Evolutionary conservation across 2,329 filamentous ascomycete genomes (phyloP), one percentile per base, ranked within the genome.

Genomic region (Nannizzia gypsea): DNA sequence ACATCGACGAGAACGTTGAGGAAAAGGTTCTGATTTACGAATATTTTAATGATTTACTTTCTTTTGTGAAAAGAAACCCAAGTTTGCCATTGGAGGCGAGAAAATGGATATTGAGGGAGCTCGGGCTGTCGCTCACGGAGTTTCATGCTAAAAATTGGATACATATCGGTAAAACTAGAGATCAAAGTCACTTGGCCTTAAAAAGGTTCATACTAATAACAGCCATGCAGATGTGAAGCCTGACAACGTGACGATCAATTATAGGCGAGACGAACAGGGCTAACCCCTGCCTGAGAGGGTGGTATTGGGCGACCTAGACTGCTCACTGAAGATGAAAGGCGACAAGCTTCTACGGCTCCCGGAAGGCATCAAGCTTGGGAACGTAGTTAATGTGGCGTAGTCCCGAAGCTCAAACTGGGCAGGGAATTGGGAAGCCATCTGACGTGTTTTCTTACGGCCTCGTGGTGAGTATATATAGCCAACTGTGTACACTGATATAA

Each of bases 351-450:
- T 20, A 17, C 57, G 40, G 17, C 40, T 58, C 2, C 40, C 42
- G n/a, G 57, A 58, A 11, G 57, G 57, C 40, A 58, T 58, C 40
- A 58, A 50, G 48, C 20, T 58, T 34, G 57, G 57, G 17, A 58
- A 50, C 42, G 57, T 54, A n/a, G n/a, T n/a, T n/a, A 46, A 59
- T 59, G 57, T 59, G 57, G 57, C 57, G 57, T 42, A 36, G 57
- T 15, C 57, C 40, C 5, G 44, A 59, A 59, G 57, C 57, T 20
- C 44, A 59, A 26, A 59, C 57, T 9, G 42, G 57, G 26, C 57
- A 58, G 42, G 57, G 57, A 20, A 52, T 59, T 59, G 44, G 57
- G n/a, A 59, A 59, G 46, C 26, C 57, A 36, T 59, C 57, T 4
- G 57, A 59, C 50, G 57, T 59, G 36, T 52, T 59, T 38, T 59